A percentile compares a stretch with the other conserved stretches of the same genome.
phyloP scores from a whole-genome alignment of 1,284 basidiomycete species.

The Ganoderma multipileum region DNA sequence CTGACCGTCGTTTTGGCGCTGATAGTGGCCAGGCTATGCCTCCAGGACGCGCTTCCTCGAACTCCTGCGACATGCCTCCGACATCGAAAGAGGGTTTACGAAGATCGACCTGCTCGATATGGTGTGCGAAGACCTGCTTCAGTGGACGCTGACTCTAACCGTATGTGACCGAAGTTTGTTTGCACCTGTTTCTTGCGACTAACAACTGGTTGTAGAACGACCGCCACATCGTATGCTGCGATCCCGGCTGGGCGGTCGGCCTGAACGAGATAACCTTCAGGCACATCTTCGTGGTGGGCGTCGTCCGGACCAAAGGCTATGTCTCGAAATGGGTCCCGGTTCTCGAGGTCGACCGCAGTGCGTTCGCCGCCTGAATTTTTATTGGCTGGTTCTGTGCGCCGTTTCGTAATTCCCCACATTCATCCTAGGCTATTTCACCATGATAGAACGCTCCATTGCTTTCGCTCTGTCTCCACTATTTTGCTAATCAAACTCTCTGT shows the following conservation, averaged over 20 bases:
- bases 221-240: constrained; percentile 19
- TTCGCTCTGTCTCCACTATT: neutral
- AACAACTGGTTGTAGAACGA: constrained; percentile 11
- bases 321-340: constrained; percentile 26
- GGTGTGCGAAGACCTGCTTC: constrained; percentile 21
- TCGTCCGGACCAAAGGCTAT: constrained; percentile 22
- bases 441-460: neutral
- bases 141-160: constrained; percentile 19
- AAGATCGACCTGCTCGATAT: constrained; percentile 23
- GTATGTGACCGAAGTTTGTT: constrained; percentile 8
- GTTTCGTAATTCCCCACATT: neutral
- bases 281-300: constrained; percentile 23
- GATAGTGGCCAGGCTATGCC: constrained; percentile 29
- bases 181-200: neutral
- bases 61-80: constrained; percentile 9
- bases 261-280: constrained; percentile 23
- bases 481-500: neutral
- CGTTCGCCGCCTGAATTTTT: neutral
- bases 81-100: neutral
- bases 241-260: constrained; percentile 23
- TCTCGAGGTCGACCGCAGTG: constrained; percentile 20
- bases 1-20: neutral
- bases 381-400: neutral
- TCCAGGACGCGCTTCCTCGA: constrained; percentile 20
- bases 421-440: too few relatives aligned